phyloP scores from a whole-genome alignment of 441 rosid species.

The Croton setiger region DNA sequence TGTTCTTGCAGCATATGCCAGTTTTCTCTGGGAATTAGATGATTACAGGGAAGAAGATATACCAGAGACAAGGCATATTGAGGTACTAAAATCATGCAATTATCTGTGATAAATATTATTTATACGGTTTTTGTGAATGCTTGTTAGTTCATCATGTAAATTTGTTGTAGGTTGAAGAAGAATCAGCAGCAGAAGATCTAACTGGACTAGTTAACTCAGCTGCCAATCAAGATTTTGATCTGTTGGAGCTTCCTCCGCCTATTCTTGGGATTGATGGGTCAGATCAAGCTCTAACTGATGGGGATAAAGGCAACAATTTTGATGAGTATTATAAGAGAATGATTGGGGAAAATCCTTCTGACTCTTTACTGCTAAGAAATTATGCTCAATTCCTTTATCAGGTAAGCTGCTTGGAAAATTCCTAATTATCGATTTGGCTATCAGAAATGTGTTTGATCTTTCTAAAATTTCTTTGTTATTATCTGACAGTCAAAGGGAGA shows the following conservation, averaged over 20 bases:
- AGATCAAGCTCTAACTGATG: constrained; percentile 4
- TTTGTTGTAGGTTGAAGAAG: constrained; percentile 22
- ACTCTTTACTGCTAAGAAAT: constrained; percentile 40
- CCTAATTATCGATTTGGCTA: background rate
- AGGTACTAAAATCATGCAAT: constrained; percentile 33
- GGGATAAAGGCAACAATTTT: constrained; percentile 12
- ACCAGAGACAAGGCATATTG: constrained; percentile 18
- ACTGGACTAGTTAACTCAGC: constrained; percentile 10
- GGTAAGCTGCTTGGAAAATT: constrained; percentile 25
- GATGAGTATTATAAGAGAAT: constrained; percentile 38
- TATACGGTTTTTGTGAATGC: constrained; percentile 7
- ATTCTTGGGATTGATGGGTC: constrained; percentile 11
- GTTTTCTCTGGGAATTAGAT: constrained; percentile 77
- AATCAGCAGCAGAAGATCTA: background rate
- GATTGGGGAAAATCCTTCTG: constrained; percentile 42
- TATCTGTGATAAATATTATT: background rate
- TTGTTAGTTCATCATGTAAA: background rate
- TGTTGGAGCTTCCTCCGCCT: constrained; percentile 16
- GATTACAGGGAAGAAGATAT: constrained; percentile 35
- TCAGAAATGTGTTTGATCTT: background rate
- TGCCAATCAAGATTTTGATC: constrained; percentile 17
- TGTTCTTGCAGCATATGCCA: constrained; percentile 78
- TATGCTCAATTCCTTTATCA: constrained; percentile 48
- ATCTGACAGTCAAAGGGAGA: constrained; percentile 36
- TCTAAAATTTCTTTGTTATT: background rate